Base-by-base conservation (phyloP, 176 grass and related monocot species). In the Zizania latifolia region DNA sequence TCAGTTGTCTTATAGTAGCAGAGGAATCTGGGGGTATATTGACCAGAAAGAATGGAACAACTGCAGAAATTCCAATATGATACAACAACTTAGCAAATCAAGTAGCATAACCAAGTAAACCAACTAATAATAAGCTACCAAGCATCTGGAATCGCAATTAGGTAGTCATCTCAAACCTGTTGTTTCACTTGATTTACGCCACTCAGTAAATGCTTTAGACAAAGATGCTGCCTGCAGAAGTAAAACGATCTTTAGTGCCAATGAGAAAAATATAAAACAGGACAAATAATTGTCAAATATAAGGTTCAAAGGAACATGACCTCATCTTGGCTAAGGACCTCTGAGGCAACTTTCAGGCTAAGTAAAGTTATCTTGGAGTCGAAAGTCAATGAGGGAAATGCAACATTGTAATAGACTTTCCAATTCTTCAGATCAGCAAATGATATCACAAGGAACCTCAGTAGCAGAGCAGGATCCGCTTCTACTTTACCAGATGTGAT, bases 391-490 rank as follows among this genome's bases (percentile, higher is more conserved):
- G 94, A 88, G 10, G 94, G 91, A 60, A 98, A 98, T 27, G 86
- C 89, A 48, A 93, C 60, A 78, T 87, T 82, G 67, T 92, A 89
- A 79, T 86, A 74, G 40, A 94, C 72, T 41, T 83, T 89, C 94
- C 94, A 98, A 70, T 94, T 98, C 68, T 98, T 98, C 61, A 98
- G 77, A 81, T 98, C 94, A n/a, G 86, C 88, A 85, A 83, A 98
- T 36, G 94, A 98, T 85, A 86, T 98, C 65, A 92, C 39, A 89
- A 94, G 75, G 41, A 94, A 98, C 41, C 91, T 92, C 65, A 87
- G 51, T 53, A 94, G 84, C 35, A 94, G 37, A 44, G 91, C 38
- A 34, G 86, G 89, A 67, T 83, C 45, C 43, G 94, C 91, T 83
- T 98, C 94, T 74, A 85, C 84, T 74, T 82, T 86, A 59, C 94